Evolutionary conservation across 257 asterid species (phyloP), one percentile per base, ranked within the genome.

Genomic region (Solanum chmielewskii): DNA sequence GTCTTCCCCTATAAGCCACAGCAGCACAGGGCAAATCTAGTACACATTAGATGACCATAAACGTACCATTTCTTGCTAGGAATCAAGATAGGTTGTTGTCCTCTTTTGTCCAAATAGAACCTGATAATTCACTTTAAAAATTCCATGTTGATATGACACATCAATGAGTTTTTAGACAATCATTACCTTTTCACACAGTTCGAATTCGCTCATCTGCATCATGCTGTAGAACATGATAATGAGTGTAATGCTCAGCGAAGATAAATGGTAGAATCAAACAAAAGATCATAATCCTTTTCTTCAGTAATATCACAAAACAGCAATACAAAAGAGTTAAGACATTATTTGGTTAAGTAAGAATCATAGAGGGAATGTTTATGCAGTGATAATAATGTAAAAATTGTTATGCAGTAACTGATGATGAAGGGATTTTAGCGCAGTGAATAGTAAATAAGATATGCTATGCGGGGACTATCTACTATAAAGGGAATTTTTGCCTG

Each of bases 171-270:
- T 88, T 45, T 83, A 45, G 74, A 41, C 81, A 84, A 60, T 27
- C 45, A 35, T 83, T 87, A 94, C 99, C 98, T 95, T 94, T 86
- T 89, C 82, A 74, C 21, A 33, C 64, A 56, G n/a, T 56, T 56
- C 25, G 2, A 56, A 56, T 56, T 56, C n/a, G 64, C 64, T 56
- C n/a, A 56, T 56, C 45, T 9, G 45, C 45, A 42, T 9, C 45
- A 9, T 42, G 45, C 11, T 42, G 45, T 3, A 42, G 11, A 42
- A 42, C 45, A 42, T 3, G 45, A 42, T 11, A 9, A 42, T 42
- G 11, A 2, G 12, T 42, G 45, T 42, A 42, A 42, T 42, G 45
- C 45, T 42, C 45, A 42, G 11, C 45, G 12, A 84, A 70, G 60
- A 49, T 39, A 75, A 42, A 84, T 75, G 49, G 35, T 12, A 23